These are phyloP conservation scores for Croton setiger DNA, from an alignment of 441 rosid species.

Conservation along the genomic window DNA sequence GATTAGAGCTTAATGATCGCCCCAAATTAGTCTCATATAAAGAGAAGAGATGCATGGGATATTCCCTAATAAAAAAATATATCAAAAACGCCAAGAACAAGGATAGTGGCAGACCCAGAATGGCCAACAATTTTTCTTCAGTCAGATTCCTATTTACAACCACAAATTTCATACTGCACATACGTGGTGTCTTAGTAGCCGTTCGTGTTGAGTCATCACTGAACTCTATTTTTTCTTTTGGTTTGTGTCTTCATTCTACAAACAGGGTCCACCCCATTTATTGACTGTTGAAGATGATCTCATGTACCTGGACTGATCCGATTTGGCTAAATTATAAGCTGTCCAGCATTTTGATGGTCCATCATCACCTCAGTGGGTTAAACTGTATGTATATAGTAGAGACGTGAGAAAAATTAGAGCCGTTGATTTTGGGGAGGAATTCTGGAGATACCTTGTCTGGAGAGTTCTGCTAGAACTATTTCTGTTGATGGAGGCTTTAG, in stretches of 20 bases:
- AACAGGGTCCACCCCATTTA: not conserved
- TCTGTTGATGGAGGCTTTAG: conserved; percentile 84
- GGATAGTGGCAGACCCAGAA: no score
- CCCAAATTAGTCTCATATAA: no score
- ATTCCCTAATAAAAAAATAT: not conserved
- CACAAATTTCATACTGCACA: conserved; percentile 28
- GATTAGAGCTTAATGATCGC: no score
- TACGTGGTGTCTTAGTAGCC: conserved; percentile 26
- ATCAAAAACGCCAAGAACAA: not conserved
- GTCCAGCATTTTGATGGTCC: not conserved
- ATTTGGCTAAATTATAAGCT: not conserved
- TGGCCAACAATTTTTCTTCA: not conserved
- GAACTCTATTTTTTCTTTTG: not conserved
- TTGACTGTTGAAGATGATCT: not conserved
- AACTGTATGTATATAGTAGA: not conserved
- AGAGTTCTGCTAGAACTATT: conserved; percentile 72
- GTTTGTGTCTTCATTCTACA: not conserved
- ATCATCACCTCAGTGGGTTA: not conserved
- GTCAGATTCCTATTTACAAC: conserved; percentile 35
- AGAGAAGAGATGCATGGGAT: no score
- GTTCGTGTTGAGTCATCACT: conserved; percentile 6
- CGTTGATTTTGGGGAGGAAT: conserved; percentile 44
- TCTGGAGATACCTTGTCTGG: conserved; percentile 70
- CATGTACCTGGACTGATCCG: not conserved
- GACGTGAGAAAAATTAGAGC: conserved; percentile 20